Base-by-base conservation (phyloP, 768 basidiomycete genomes). In the Leccinum variicolor region DNA sequence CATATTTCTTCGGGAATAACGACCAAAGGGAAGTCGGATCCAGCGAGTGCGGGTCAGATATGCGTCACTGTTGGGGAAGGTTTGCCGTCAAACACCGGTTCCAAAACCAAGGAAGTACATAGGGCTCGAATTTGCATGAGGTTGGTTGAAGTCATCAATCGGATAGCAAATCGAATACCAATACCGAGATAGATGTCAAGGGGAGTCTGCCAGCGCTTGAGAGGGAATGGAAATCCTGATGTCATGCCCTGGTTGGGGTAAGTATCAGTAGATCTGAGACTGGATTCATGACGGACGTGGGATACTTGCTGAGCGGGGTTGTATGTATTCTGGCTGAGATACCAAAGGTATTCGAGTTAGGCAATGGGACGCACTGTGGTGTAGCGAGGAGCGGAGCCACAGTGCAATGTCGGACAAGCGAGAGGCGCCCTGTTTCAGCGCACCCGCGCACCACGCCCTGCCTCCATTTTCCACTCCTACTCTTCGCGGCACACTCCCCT, bases 141-240 rank as follows among this genome's bases (percentile, higher is more conserved):
- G 7, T 28, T 8, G 6, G 8, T 2, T 3, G 51, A 36, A 3
- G 31, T 39, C 29, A 17, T 6, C 0, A 29, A 1, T 23, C 3
- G n/a, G 3, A 43, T 36, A 29, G 17, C 10, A 25, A 51, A 21
- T n/a, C 48, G 54, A 39, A 63, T 53, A 21, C 13, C 15, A 39
- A 63, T 53, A 21, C 13, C 15, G 31, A 56, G 52, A 45, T 59
- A 59, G 10, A 49, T 33, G 33, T 63, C 59, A 33, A 64, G 52
- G 31, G 31, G 57, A 17, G 59, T 45, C 31, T 63, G 55, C 57
- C 50, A 63, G 60, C 13, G 31, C 28, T 63, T 50, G n/a, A 60
- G 49, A 5, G 62, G 62, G 9, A 28, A 39, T 29, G 29, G 29
- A 29, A 56, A 50, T 19, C 58, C 62, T 4, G 62, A 63, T 23